Percentiles rank a stretch among this genome's conserved stretches.
Conservation (phyloP, 129 eudicot genomes). For the Centaurea solstitialis region DNA sequence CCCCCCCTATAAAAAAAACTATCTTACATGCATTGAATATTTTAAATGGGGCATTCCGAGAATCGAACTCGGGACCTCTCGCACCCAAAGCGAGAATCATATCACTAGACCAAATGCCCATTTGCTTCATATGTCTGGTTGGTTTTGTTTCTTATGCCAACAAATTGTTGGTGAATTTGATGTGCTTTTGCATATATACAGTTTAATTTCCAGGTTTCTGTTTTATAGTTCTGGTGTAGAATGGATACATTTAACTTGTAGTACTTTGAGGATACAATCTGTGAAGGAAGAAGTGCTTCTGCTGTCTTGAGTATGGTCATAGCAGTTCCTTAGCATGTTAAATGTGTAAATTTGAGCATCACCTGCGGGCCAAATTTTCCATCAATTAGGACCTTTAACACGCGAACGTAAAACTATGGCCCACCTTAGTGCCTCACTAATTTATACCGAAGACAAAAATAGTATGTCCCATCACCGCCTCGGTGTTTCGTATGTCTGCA, state of each 20-base stretch:
- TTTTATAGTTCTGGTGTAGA: neutral
- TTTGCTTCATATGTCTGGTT: neutral
- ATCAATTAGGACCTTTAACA: too few relatives aligned
- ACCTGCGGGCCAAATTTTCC: too few relatives aligned
- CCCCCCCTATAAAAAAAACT: neutral
- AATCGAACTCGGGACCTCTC: conserved; percentile 88
- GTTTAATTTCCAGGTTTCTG: neutral
- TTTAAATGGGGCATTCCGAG: conserved; percentile 52
- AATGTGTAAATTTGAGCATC: too few relatives aligned
- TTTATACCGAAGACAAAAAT: too few relatives aligned
- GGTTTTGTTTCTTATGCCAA: neutral
- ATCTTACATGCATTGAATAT: neutral
- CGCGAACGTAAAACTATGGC: too few relatives aligned
- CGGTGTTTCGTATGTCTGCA: too few relatives aligned
- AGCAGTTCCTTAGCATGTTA: too few relatives aligned
- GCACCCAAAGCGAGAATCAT: conserved; percentile 96
- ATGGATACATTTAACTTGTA: neutral
- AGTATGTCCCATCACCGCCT: too few relatives aligned
- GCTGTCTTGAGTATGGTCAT: too few relatives aligned
- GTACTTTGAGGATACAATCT: neutral
- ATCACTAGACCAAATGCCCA: conserved; percentile 91
- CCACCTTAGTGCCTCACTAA: too few relatives aligned
- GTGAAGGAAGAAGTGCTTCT: neutral
- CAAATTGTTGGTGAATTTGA: neutral
- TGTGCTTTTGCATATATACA: neutral